Evolutionary conservation across 2,329 filamentous ascomycete genomes (phyloP).

Genomic region (Trichoderma sp.): DNA sequence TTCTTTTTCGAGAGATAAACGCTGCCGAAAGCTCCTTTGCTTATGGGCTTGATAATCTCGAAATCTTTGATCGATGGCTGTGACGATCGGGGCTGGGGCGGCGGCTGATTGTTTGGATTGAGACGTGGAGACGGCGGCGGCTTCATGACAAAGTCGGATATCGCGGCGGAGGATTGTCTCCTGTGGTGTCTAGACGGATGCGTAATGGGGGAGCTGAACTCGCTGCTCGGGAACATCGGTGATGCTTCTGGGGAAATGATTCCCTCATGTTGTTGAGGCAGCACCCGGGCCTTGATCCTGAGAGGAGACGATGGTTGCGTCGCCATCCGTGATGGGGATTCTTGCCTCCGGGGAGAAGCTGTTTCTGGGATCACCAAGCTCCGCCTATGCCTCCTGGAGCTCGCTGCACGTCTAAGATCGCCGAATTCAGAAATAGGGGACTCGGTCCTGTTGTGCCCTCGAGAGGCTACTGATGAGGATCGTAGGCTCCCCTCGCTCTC

Average conservation of each 20-base stretch:
- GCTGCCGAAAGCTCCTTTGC: slow-evolving; percentile 96
- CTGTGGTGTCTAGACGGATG: slow-evolving; percentile 66
- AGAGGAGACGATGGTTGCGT: slow-evolving; percentile 82
- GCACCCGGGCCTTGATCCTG: slow-evolving; percentile 75
- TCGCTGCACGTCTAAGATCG: slow-evolving; percentile 69
- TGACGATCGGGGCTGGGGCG: slow-evolving; percentile 81
- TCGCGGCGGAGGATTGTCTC: slow-evolving; percentile 85
- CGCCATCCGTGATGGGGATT: slow-evolving; percentile 72
- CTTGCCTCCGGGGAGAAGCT: slow-evolving; percentile 77
- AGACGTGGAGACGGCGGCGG: slow-evolving; percentile 81
- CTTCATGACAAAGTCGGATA: slow-evolving; percentile 64
- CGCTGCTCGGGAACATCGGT: slow-evolving; percentile 77
- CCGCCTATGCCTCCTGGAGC: slow-evolving; percentile 78
- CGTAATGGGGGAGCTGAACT: slow-evolving; percentile 73
- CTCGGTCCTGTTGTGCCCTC: slow-evolving; percentile 68
- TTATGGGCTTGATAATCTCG: slow-evolving; percentile 98
- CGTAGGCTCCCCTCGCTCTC: slow-evolving; percentile 87
- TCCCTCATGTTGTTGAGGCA: slow-evolving; percentile 58
- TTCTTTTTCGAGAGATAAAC: slow-evolving; percentile 99
- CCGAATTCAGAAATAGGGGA: slow-evolving; percentile 88
- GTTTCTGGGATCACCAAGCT: slow-evolving; percentile 80
- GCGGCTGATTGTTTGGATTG: slow-evolving; percentile 63
- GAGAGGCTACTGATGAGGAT: slow-evolving; percentile 72
- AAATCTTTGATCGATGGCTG: slow-evolving; percentile 98
- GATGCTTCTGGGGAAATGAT: slow-evolving; percentile 84